phyloP scores from a whole-genome alignment of 306 rosid genomes.

The Malus fusca region DNA sequence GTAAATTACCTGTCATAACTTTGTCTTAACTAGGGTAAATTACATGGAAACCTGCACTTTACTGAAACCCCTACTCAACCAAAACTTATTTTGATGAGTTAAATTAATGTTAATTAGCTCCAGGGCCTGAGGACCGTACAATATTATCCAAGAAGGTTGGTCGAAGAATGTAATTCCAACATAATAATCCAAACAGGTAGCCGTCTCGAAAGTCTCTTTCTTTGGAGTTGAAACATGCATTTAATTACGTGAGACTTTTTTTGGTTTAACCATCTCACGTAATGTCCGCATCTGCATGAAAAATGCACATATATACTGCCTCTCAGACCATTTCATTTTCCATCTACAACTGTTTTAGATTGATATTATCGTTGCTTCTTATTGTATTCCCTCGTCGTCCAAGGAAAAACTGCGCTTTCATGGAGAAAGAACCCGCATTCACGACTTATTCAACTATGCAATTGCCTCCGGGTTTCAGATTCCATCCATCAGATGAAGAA shows the following conservation, averaged over 20 bases:
- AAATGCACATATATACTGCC: slow-evolving; percentile 24
- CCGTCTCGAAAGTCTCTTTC: slow-evolving; percentile 16
- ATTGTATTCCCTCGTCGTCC: slow-evolving; percentile 17
- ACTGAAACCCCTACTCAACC: not conserved
- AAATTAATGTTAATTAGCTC: not conserved
- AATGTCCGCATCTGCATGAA: slow-evolving; percentile 42
- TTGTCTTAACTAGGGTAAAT: not conserved
- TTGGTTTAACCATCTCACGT: slow-evolving; percentile 11
- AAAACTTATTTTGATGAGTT: not conserved
- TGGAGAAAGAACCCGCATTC: slow-evolving; percentile 31
- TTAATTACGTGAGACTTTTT: slow-evolving; percentile 23
- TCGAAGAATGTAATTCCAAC: slow-evolving; percentile 7
- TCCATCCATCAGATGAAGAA: slow-evolving; percentile 82
- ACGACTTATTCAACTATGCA: slow-evolving; percentile 8
- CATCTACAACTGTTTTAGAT: slow-evolving; percentile 19
- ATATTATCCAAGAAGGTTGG: slow-evolving; percentile 11
- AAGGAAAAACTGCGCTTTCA: slow-evolving; percentile 3
- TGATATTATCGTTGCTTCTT: slow-evolving; percentile 34
- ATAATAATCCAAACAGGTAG: slow-evolving; percentile 31
- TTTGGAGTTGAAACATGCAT: slow-evolving; percentile 14
- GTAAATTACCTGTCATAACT: not conserved
- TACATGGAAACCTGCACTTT: not conserved
- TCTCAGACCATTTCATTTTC: slow-evolving; percentile 10
- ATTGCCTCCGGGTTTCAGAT: slow-evolving; percentile 78
- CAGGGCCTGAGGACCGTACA: not conserved